Base-by-base conservation (phyloP, 306 rosid species). In the Corylus avellana region DNA sequence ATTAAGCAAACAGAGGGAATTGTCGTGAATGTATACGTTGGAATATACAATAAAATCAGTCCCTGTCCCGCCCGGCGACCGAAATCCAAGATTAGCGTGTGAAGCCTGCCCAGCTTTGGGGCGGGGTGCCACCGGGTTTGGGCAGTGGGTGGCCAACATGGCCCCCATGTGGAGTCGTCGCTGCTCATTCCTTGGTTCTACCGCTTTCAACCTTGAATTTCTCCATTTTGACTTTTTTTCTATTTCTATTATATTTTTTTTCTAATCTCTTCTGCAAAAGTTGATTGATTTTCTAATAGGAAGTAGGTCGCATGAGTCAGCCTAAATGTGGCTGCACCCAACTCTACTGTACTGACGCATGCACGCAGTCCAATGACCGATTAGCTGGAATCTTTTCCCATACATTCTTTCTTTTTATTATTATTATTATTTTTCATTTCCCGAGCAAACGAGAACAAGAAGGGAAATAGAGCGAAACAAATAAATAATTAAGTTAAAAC, bases 131-230 rank as follows among this genome's bases (percentile, higher is more conserved):
- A 75, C 73, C 35, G 35, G 77, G 70, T 54, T 48, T 77, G 68
- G 82, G 48, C 76, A 49, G 73, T 47, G 75, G 55, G 25, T 22
- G 25, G 25, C 42, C 79, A 50, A 68, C 74, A 81, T 81, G 83
- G 81, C 77, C 35, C 70, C 82, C 90, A 84, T 81, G 90, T 87
- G 90, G 81, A 25, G 78, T 49, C 81, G 42, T 82, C 44, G 72
- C 90, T 87, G 84, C 84, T 62, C 35, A 77, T 70, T 77, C 81
- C 84, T 86, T 83, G 87, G 27, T 80, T 35, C 8, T 57, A 12
- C 82, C 51, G 89, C 89, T 83, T 86, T 81, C 77, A 87, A 84
- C 25, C 49, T 70, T 22, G 75, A 67, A 78, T 75, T 84, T 77
- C 56, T 66, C 47, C 42, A 57, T 72, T 81, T 81, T 87, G 86